phyloP scores from a whole-genome alignment of 306 rosid genomes.

The Corylus americana region DNA sequence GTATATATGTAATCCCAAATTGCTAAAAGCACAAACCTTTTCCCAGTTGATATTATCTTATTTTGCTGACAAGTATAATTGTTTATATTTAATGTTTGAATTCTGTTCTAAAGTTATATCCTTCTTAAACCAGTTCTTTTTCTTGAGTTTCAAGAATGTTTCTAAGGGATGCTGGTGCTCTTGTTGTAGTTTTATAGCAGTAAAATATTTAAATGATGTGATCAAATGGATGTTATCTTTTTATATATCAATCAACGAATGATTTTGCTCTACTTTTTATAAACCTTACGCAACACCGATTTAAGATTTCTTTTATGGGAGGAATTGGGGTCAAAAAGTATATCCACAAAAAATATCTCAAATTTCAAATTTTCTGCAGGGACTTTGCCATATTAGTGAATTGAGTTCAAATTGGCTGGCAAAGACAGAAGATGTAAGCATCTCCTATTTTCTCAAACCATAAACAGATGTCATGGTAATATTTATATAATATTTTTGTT shows the following conservation, averaged over 20 bases:
- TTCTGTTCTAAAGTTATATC: slow-evolving; percentile 13
- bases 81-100: neutral
- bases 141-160: slow-evolving; percentile 7
- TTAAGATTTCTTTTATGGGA: neutral
- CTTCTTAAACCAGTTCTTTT: neutral
- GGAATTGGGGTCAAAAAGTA: slow-evolving; percentile 1
- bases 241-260: neutral
- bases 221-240: slow-evolving; percentile 13
- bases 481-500: slow-evolving; percentile 23
- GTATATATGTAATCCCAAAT: slow-evolving; percentile 42
- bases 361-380: slow-evolving; percentile 51
- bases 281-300: neutral
- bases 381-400: slow-evolving; percentile 98
- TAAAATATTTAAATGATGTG: slow-evolving; percentile 8
- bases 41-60: neutral
- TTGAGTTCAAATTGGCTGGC: slow-evolving; percentile 86
- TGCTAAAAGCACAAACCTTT: slow-evolving; percentile 22
- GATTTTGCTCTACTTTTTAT: neutral
- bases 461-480: slow-evolving; percentile 2
- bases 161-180: neutral
- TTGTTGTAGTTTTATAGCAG: neutral
- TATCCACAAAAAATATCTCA: slow-evolving; percentile 12
- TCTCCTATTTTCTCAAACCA: neutral
- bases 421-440: slow-evolving; percentile 89
- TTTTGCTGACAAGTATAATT: slow-evolving; percentile 6